Evolutionary conservation across 169 alveolate genomes (phyloP).

Genomic region (Amoebophrya sp.): DNA sequence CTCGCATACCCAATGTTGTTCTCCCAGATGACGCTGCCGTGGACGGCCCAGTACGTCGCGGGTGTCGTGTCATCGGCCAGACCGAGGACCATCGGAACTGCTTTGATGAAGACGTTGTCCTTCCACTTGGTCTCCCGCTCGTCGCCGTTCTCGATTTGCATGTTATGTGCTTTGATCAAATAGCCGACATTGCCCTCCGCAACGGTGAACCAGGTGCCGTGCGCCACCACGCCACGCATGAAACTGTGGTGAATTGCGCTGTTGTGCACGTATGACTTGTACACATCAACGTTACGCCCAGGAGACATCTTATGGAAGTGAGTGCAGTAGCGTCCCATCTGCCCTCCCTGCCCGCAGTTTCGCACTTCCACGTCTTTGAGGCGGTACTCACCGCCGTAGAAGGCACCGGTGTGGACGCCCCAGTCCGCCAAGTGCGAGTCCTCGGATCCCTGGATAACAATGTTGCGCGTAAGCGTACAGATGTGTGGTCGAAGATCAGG

Average conservation of each 20-base stretch:
- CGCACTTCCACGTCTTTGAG: not conserved
- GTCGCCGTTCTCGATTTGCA: not conserved
- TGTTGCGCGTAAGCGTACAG: not conserved
- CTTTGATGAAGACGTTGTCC: not conserved
- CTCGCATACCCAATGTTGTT: not conserved
- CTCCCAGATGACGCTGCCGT: not conserved
- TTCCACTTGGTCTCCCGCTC: not conserved
- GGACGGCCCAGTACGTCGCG: not conserved
- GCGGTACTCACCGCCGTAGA: not conserved
- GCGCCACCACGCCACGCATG: not conserved
- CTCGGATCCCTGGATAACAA: not conserved
- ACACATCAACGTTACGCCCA: not conserved
- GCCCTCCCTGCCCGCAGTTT: not conserved
- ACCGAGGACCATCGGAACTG: not conserved
- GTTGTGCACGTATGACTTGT: not conserved
- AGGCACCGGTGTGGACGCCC: not conserved
- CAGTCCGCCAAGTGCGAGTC: not conserved
- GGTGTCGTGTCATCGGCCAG: not conserved
- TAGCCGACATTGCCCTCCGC: not conserved
- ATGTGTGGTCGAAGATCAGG: not conserved
- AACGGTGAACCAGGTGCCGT: not conserved
- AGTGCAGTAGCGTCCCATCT: not conserved
- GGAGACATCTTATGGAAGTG: not conserved
- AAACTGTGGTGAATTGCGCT: not conserved
- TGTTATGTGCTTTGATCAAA: not conserved